A percentile compares a stretch with the other conserved stretches of the same genome.
phyloP scores from a whole-genome alignment of 1,284 basidiomycete genomes.

The Sporisorium reilianum region DNA sequence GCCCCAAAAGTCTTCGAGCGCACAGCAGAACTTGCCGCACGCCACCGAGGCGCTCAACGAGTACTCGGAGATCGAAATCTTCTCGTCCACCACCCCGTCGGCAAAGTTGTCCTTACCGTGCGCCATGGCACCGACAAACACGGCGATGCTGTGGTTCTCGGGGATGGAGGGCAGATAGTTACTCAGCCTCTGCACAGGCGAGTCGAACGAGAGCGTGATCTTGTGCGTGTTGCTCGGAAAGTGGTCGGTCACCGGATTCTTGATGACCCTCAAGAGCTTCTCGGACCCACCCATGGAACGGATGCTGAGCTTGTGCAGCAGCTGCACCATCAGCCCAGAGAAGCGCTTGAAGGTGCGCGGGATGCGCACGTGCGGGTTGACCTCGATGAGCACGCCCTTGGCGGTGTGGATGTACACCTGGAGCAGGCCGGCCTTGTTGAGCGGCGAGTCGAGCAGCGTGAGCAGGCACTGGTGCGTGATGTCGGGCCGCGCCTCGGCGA shows the following conservation, averaged over 20 bases:
- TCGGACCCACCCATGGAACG: constrained; percentile 95
- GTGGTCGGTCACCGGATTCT: constrained; percentile 96
- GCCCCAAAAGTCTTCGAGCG: constrained; percentile 71
- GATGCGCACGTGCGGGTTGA: constrained; percentile 97
- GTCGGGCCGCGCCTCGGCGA: constrained; percentile 96
- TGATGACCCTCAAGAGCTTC: constrained; percentile 96
- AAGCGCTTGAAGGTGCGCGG: constrained; percentile 99
- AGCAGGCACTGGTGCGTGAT: constrained; percentile 99
- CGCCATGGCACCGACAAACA: constrained; percentile 88
- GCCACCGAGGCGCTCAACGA: constrained; percentile 92
- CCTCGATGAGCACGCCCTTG: constrained; percentile 95
- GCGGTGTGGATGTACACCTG: constrained; percentile 99
- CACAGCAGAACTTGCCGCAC: constrained; percentile 90
- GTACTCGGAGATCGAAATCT: constrained; percentile 96
- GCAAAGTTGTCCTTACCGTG: constrained; percentile 90
- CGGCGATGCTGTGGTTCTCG: constrained; percentile 86
- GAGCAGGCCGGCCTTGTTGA: constrained; percentile 95
- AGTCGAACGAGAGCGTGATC: constrained; percentile 87
- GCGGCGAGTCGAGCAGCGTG: constrained; percentile 94
- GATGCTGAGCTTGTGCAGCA: constrained; percentile 94
- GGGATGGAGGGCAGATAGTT: constrained; percentile 85
- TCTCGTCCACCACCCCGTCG: constrained; percentile 94
- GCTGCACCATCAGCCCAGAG: constrained; percentile 98
- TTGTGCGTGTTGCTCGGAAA: constrained; percentile 95
- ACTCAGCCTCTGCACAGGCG: constrained; percentile 84